Evolutionary conservation across 305 asterid species (phyloP).

Genomic region (Fraxinus latifolia): DNA sequence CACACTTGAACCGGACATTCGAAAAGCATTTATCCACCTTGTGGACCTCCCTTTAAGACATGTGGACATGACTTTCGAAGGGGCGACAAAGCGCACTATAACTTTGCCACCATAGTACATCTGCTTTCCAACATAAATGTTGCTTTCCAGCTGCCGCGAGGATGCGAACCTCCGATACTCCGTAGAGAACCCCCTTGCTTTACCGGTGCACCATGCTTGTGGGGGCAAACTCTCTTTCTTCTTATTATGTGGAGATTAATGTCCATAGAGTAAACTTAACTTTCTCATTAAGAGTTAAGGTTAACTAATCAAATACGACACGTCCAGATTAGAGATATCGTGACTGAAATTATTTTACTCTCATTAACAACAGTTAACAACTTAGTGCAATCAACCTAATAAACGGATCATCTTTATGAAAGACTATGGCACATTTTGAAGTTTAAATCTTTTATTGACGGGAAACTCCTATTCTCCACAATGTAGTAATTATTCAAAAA

Average conservation of each 20-base stretch:
- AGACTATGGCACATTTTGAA: not conserved
- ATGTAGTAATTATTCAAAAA: not conserved
- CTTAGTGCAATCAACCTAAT: not conserved
- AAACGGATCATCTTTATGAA: not conserved
- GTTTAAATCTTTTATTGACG: not conserved
- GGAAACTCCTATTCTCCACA: not conserved
- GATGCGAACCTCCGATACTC: not conserved
- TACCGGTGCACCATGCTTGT: not conserved
- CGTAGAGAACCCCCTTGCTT: not conserved
- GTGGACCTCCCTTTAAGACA: not conserved
- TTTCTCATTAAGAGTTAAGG: not conserved
- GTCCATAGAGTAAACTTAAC: not conserved
- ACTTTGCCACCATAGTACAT: not conserved
- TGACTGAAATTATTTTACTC: not conserved
- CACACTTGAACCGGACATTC: not conserved
- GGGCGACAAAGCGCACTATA: not conserved
- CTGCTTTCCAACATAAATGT: not conserved
- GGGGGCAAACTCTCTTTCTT: not conserved
- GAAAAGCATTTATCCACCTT: not conserved
- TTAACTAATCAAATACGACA: not conserved
- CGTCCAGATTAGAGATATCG: not conserved
- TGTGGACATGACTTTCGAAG: not conserved
- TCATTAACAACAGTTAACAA: not conserved
- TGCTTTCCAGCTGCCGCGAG: not conserved
- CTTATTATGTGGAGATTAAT: not conserved